Base-by-base conservation (phyloP, 202 grass and related monocot genomes). In the Schoenoplectus triqueter region DNA sequence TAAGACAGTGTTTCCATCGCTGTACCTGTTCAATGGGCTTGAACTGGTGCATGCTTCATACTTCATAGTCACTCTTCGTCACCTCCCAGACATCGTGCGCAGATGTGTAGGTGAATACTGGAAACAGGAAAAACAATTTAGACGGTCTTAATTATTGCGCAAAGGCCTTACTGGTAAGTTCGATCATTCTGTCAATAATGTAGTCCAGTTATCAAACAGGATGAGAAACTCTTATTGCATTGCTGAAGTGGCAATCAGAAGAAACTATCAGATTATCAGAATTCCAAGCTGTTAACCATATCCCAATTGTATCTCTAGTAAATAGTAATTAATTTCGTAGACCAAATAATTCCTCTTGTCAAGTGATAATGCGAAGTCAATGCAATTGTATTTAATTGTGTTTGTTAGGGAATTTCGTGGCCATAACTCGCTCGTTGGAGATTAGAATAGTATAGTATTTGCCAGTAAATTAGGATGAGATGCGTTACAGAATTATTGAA, bases 81-180 rank as follows among this genome's bases (percentile, higher is more conserved):
- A 93, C 88, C 91, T 90, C 91, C 80, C 81, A 41, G 2, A 93
- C 89, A 19, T 88, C 86, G 56, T 93, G 91, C 22, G 41, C 15
- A 2, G 47, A 0, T 6, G 63, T 40, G 69, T 93, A 93, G 45
- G 64, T 64, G 74, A 93, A 90, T 85, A 86, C 90, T 92, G 88
- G 69, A 22, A 9, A 17, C 5, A 21, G 7, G 10, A 5, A 69
- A n/a, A 49, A n/a, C 8, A 44, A 22, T 76, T 59, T 59, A 59
- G 13, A 59, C 56, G 14, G 56, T 59, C 56, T 59, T 59, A 14
- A 14, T 13, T 56, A 15, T 59, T 59, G 56, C 56, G 13, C 13
- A 15, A 59, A 13, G 56, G 14, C 56, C 56, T 59, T 11, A 59
- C 56, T n/a, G 56, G 56, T n/a, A n/a, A 59, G 5, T 59, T 15